Evolutionary conservation across 495 filamentous ascomycete species (phyloP), one percentile per base, ranked within the genome.

Genomic region (Talaromyces trachyspermus): DNA sequence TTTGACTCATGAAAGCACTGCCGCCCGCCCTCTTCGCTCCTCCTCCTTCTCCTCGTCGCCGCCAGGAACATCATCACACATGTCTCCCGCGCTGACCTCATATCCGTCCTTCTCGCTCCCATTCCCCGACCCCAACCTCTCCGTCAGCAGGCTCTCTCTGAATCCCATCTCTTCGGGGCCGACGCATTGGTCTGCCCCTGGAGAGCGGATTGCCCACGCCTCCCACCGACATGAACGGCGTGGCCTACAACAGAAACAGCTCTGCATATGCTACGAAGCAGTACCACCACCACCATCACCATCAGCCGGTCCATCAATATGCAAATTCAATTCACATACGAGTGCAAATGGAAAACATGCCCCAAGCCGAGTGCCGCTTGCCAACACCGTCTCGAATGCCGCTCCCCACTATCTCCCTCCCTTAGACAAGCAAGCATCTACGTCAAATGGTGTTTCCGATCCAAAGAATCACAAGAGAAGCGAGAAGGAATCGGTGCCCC

Each of bases 131-230:
- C 8, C 30, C 18, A 9, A 23, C 22, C 18, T 24, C 32, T 4
- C 20, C 44, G 19, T 44, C 29, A 48, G 18, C 41, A 48, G 33
- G 43, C 49, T 41, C 14, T 27, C 45, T 24, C 30, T 42, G 12
- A 37, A 35, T 19, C 36, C 36, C 19, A 20, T 49, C 49, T 43
- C 26, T 19, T 33, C 18, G 25, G 35, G 37, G 45, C 29, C 26
- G 30, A 14, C 46, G 29, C 14, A 49, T 51, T 64, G 62, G 61
- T 65, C 66, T 53, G 60, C 64, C 60, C 67, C 42, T 63, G 67
- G 20, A 60, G 65, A 52, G 65, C 69, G 74, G 72, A 59, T 59
- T 76, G 29, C 71, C 68, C 10, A 75, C 73, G 20, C 71, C 73
- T 52, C 72, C 71, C 17, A 55, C 49, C 65, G 74, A 76, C 37